Percentiles rank a stretch among this genome's conserved stretches.
These are phyloP conservation scores for Fusarium nisikadoi DNA, from an alignment of 2,329 filamentous ascomycete genomes.

Conservation along the genomic window DNA sequence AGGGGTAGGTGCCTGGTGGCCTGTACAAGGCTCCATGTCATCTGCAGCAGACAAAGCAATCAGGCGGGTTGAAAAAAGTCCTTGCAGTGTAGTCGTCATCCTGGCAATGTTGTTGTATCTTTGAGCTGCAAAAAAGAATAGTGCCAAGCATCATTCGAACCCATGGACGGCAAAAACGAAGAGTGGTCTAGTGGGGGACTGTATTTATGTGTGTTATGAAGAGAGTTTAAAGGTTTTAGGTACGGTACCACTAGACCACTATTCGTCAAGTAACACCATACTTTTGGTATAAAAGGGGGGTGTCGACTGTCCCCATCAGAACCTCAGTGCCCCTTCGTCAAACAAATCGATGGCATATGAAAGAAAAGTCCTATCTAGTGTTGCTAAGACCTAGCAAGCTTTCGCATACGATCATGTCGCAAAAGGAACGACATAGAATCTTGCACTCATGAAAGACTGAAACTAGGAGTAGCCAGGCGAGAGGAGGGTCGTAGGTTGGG, in stretches of 20 bases:
- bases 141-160: not conserved
- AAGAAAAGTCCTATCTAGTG: not conserved
- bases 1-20: not conserved
- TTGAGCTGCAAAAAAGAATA: not conserved
- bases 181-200: not conserved
- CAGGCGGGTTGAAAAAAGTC: not conserved
- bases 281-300: not conserved
- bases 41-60: not conserved
- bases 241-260: constrained; percentile 3
- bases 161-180: not conserved
- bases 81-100: not conserved
- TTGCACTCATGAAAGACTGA: too few species aligned
- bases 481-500: not conserved
- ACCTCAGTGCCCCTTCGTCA: too few species aligned
- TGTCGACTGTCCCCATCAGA: not conserved
- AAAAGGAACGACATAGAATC: too few species aligned
- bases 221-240: not conserved
- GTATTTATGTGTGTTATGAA: not conserved
- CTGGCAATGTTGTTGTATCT: too few species aligned
- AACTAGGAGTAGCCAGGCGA: too few species aligned
- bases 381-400: too few species aligned
- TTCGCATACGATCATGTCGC: too few species aligned
- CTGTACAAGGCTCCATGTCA: not conserved
- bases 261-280: not conserved
- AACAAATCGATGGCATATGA: not conserved